A percentile compares a stretch with the other conserved stretches of the same genome.
Conservation (phyloP, 495 filamentous ascomycete genomes). For the Aspergillus ellipticus region DNA sequence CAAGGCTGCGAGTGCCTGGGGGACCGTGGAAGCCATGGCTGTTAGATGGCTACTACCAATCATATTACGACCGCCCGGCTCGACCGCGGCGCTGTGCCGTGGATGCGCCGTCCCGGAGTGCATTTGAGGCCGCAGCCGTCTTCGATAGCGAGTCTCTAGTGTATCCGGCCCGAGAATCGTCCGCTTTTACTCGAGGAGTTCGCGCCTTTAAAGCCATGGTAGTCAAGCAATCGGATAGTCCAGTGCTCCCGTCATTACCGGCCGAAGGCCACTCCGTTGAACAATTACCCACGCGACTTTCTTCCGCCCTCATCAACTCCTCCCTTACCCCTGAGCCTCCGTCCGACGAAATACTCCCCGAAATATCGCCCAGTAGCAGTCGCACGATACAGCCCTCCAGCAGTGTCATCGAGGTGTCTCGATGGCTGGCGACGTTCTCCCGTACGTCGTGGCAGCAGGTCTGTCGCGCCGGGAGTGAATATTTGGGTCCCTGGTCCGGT, state of each 20-base stretch:
- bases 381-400: background rate
- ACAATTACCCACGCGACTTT: slow-evolving; percentile 8
- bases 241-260: slow-evolving; percentile 23
- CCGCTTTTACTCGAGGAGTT: slow-evolving; percentile 29
- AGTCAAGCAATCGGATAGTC: slow-evolving; percentile 29
- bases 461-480: slow-evolving; percentile 22
- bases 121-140: slow-evolving; percentile 19
- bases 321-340: slow-evolving; percentile 13
- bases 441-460: slow-evolving; percentile 33
- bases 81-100: slow-evolving; percentile 9
- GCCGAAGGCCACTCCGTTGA: slow-evolving; percentile 16
- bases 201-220: slow-evolving; percentile 36
- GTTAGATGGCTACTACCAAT: slow-evolving; percentile 8
- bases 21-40: slow-evolving; percentile 17
- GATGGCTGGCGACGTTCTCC: slow-evolving; percentile 10
- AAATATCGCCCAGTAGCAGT: slow-evolving; percentile 1
- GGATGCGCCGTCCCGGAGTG: slow-evolving; percentile 12
- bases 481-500: slow-evolving; percentile 10
- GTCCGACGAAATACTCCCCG: slow-evolving; percentile 3
- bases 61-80: slow-evolving; percentile 8
- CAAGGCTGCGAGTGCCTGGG: slow-evolving; percentile 7
- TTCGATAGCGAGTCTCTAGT: slow-evolving; percentile 20
- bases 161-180: slow-evolving; percentile 23
- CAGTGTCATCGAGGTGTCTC: background rate
- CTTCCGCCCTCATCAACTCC: slow-evolving; percentile 15